phyloP scores from a whole-genome alignment of 345 rosid genomes.

The Corymbia maculata region DNA sequence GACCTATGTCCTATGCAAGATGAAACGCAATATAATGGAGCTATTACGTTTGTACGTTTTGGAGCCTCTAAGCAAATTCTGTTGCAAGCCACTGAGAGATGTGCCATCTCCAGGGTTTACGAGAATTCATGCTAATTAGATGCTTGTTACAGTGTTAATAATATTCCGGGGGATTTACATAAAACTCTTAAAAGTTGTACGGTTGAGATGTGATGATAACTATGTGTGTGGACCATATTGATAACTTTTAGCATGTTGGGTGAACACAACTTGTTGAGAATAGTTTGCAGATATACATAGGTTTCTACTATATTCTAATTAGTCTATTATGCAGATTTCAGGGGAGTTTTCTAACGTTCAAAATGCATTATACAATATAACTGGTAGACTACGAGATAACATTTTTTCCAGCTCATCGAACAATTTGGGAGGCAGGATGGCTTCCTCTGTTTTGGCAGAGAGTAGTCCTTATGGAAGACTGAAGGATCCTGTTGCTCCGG shows the following conservation, averaged over 20 bases:
- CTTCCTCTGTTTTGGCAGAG: slow-evolving; percentile 33
- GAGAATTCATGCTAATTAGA: neutral
- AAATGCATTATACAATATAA: slow-evolving; percentile 70
- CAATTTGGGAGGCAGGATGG: slow-evolving; percentile 28
- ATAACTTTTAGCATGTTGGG: neutral
- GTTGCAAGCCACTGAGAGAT: neutral
- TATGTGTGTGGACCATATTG: neutral
- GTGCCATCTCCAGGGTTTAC: neutral
- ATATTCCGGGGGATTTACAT: neutral
- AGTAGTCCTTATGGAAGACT: slow-evolving; percentile 35
- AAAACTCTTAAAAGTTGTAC: neutral
- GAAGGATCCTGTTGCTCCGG: slow-evolving; percentile 23
- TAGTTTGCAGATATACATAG: neutral
- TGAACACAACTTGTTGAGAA: neutral
- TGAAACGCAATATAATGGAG: neutral
- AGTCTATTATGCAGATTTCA: slow-evolving; percentile 47
- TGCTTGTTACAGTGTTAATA: neutral
- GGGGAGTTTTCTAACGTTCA: slow-evolving; percentile 68
- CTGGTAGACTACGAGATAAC: slow-evolving; percentile 73
- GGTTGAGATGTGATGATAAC: neutral
- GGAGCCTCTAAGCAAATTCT: neutral
- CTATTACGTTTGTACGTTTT: neutral
- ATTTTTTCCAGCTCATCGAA: slow-evolving; percentile 31
- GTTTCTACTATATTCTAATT: neutral
- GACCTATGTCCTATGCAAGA: neutral